Evolutionary conservation across 257 asterid genomes (phyloP).

Genomic region (Solanum tarapatanum): DNA sequence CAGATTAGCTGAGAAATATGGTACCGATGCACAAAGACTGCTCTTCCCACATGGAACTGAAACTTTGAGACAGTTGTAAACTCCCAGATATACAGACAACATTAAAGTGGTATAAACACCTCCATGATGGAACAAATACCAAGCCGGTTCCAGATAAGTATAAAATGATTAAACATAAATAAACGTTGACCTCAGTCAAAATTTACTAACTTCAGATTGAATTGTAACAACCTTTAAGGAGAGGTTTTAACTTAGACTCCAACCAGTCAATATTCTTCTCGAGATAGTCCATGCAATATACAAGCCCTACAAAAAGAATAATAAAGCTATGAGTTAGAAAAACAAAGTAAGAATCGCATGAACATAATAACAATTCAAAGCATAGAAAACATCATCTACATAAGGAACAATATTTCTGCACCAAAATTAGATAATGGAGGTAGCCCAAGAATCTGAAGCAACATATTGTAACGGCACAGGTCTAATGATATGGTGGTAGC

Average conservation of each 20-base stretch:
- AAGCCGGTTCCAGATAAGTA: neutral
- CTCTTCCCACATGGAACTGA: neutral
- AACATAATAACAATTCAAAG: neutral
- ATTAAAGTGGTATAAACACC: neutral
- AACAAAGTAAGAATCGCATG: neutral
- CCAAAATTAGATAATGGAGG: neutral
- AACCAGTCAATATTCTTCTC: slow-evolving; percentile 94
- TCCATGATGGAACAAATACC: neutral
- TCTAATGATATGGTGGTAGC: neutral
- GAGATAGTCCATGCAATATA: slow-evolving; percentile 94
- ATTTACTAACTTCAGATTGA: neutral
- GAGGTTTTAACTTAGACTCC: slow-evolving; percentile 71
- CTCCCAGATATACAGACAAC: neutral
- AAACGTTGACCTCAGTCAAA: neutral
- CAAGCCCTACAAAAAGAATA: slow-evolving; percentile 49
- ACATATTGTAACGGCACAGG: neutral
- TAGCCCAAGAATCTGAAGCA: neutral
- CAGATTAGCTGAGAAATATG: neutral
- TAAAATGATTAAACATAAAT: neutral
- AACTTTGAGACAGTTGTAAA: neutral
- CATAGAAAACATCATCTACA: neutral
- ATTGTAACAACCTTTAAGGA: slow-evolving; percentile 56
- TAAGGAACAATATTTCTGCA: neutral
- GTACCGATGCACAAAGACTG: neutral
- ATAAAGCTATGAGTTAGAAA: neutral